These are phyloP conservation scores for Chlorella sp. DNA, from an alignment of 139 green algal genomes.

Conservation along the genomic window DNA sequence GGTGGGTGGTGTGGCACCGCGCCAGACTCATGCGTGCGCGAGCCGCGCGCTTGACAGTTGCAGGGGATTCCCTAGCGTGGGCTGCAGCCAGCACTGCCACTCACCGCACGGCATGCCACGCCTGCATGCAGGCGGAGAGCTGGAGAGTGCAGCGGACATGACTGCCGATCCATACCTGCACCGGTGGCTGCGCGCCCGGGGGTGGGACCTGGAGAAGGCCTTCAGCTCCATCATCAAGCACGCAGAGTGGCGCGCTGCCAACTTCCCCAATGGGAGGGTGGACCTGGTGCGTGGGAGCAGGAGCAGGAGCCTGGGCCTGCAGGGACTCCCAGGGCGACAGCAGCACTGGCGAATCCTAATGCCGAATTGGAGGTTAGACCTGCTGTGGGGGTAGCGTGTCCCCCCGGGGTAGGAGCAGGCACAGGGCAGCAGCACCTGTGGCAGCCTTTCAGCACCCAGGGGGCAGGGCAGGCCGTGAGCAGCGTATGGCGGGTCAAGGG, in stretches of 20 bases:
- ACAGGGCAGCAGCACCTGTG: no score
- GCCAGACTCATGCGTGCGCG: background rate
- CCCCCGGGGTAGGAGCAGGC: no score
- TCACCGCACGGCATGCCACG: no score
- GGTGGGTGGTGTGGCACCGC: background rate
- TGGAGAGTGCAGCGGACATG: conserved; percentile 12
- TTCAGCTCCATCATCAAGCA: conserved; percentile 14
- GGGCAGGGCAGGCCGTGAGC: no score
- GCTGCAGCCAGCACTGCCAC: background rate
- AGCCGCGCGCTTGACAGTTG: background rate
- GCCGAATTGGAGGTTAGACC: no score
- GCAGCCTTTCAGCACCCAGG: no score
- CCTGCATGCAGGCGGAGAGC: conserved; percentile 29
- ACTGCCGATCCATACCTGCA: conserved; percentile 18
- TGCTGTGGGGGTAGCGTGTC: no score
- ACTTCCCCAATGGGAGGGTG: conserved; percentile 16
- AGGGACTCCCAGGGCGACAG: background rate
- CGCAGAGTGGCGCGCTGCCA: conserved; percentile 25
- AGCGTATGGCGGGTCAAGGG: no score
- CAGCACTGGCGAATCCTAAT: no score
- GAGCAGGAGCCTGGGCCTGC: background rate
- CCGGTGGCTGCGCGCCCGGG: conserved; percentile 27
- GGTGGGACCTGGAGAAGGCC: conserved; percentile 24
- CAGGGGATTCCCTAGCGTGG: no score
- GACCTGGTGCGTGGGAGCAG: background rate